phyloP scores from a whole-genome alignment of 768 basidiomycete genomes.

The Kwoniella sp. region DNA sequence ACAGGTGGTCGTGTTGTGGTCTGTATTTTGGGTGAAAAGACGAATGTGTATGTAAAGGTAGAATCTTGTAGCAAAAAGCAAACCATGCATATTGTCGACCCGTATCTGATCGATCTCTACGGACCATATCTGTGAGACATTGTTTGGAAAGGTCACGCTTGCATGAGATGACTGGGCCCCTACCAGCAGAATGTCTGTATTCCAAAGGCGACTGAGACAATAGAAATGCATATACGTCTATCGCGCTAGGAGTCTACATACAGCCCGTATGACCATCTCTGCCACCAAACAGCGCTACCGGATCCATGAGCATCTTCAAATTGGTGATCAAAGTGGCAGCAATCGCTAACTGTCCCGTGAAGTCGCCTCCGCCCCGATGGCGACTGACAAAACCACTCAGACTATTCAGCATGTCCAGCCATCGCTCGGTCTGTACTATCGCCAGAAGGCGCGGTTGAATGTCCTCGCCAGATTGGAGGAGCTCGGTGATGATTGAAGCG shows the following conservation, averaged over 20 bases:
- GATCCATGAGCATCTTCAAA: not conserved
- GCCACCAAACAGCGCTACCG: not conserved
- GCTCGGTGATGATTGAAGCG: slow-evolving; percentile 28
- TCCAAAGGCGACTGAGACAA: too few relatives aligned
- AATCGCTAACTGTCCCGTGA: not conserved
- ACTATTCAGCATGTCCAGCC: slow-evolving; percentile 21
- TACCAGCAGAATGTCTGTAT: too few relatives aligned
- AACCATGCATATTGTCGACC: too few relatives aligned
- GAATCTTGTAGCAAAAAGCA: too few relatives aligned
- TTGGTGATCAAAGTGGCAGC: not conserved
- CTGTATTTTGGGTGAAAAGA: too few relatives aligned
- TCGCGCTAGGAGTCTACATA: too few relatives aligned
- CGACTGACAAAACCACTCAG: slow-evolving; percentile 15
- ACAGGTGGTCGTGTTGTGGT: not conserved
- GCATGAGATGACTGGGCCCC: too few relatives aligned
- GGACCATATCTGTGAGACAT: too few relatives aligned
- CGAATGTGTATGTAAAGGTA: too few relatives aligned
- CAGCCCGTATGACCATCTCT: not conserved
- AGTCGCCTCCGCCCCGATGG: slow-evolving; percentile 17
- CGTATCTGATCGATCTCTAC: too few relatives aligned
- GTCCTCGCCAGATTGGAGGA: slow-evolving; percentile 16
- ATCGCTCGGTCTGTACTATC: slow-evolving; percentile 13
- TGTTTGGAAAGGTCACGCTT: too few relatives aligned
- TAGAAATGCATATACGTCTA: too few relatives aligned
- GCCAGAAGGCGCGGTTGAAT: slow-evolving; percentile 8